Evolutionary conservation across 2,329 filamentous ascomycete genomes (phyloP), one percentile per base, ranked within the genome.

Genomic region (Tolypocladium pustulatum): DNA sequence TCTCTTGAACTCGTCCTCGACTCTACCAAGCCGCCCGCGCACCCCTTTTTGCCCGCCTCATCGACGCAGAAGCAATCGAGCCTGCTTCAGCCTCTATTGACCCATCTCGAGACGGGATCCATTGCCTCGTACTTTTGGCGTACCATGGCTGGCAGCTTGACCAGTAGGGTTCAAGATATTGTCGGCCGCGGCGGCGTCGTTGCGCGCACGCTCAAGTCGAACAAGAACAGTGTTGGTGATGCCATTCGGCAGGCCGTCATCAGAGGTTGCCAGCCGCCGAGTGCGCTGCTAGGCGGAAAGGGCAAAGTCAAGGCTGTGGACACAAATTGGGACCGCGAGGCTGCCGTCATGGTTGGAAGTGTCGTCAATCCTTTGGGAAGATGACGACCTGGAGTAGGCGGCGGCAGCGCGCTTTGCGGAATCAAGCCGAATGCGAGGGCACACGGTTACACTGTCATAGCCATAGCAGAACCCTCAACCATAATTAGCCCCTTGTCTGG

Each of bases 111-210:
- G 72, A 96, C 91, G 0, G 85, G 89, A 0, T 94, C 90, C 2
- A 77, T 99, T 20, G 85, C 91, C 1, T 93, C 89, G 0, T 96
- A 93, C 71, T 99, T 96, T 75, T 99, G 94, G 91, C 83, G 94
- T 57, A 89, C 88, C 10, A 82, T 97, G 67, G 94, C 94, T 0
- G 85, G 88, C 0, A 87, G 85, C 58, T 78, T 97, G 60, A 84
- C 88, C 4, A 78, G 85, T 0, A 83, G 90, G 27, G 91, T 96
- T 0, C 87, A 91, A 71, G 93, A 97, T 64, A 90, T 97, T 52
- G 73, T 96, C 59, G 85, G 82, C 61, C 83, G 90, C 59, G 92
- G 93, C 2, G 93, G 94, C 0, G 88, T 92, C 0, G 88, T 89
- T 34, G 91, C 90, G 5, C 82, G 94, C 59, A 92, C 90, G 4